Base-by-base conservation (phyloP, 1,139 yeast species). In the Pneumocystis canis region DNA sequence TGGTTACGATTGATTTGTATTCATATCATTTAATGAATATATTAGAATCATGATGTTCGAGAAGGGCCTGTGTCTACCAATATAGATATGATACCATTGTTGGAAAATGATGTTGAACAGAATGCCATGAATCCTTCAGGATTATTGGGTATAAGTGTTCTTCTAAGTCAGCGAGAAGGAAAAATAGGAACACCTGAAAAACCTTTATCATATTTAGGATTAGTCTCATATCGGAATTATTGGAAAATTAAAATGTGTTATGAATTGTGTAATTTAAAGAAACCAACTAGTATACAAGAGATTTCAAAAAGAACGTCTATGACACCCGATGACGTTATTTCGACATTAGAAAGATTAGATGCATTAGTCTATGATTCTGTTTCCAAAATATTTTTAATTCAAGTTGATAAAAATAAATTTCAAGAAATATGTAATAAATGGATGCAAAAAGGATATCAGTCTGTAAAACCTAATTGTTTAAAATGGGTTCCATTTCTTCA, bases 161-260 rank as follows among this genome's bases (percentile, higher is more conserved):
- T 90, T 39, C 74, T 92, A 60, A 81, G 90, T 1, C 77, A 87
- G 63, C 78, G 82, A 64, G 97, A 92, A 71, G 83, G 82, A 68
- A 84, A 84, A 66, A 80, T 81, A 64, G 98, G 98, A 0, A 87
- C 97, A 0, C 98, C 98, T 0, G 98, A 92, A 69, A 90, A 90
- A 70, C 97, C 98, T 0, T 77, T 92, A 63, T 85, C 95, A 69
- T 94, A 87, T 68, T 76, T 90, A 63, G 98, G 98, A 0, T 76
- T 89, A 60, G 74, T 87, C 39, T 87, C 96, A 67, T 92, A 92
- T 73, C 77, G 95, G 67, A 87, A 84, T 69, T 92, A 87, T 72
- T 92, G 98, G 97, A 84, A 82, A 68, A 74, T 83, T 1, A 77
- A 85, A 5, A 76, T 88, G 25, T 85, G 89, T 30, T 77, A 75